A percentile compares a stretch with the other conserved stretches of the same genome.
phyloP scores from a whole-genome alignment of 306 rosid species.

The Sphenostylis stenocarpa region DNA sequence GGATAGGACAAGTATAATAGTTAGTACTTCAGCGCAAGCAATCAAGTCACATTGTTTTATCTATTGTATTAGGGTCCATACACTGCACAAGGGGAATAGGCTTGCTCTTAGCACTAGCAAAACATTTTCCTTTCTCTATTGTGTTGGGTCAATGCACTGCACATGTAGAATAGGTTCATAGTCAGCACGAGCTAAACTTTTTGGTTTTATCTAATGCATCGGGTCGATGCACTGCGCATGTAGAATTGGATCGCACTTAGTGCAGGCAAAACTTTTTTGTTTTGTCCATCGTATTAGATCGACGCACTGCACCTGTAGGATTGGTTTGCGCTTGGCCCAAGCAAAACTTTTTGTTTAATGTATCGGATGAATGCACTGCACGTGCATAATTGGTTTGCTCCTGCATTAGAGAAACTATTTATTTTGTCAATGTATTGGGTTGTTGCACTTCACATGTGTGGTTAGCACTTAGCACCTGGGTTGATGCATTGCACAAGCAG shows the following conservation, averaged over 20 bases:
- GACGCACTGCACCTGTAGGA: not conserved
- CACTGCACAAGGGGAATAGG: not conserved
- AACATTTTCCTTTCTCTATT: not conserved
- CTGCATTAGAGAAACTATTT: no score
- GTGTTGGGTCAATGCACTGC: not conserved
- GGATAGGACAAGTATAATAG: not conserved
- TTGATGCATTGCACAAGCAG: not conserved
- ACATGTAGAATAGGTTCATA: not conserved
- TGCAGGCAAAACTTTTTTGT: not conserved
- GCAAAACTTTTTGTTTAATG: no score
- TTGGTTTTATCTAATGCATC: not conserved
- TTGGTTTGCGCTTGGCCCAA: not conserved
- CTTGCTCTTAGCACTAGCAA: not conserved
- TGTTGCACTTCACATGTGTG: not conserved
- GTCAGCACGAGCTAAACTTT: not conserved
- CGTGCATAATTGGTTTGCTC: no score
- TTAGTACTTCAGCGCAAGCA: not conserved
- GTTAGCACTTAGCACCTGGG: not conserved
- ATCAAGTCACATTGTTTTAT: not conserved
- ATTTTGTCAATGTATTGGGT: no score
- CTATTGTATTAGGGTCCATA: not conserved
- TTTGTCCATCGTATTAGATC: not conserved
- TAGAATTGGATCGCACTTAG: not conserved
- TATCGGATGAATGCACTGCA: no score
- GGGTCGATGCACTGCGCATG: not conserved